phyloP scores from a whole-genome alignment of 169 alveolate species.

The Cryptosporidium viatorum region DNA sequence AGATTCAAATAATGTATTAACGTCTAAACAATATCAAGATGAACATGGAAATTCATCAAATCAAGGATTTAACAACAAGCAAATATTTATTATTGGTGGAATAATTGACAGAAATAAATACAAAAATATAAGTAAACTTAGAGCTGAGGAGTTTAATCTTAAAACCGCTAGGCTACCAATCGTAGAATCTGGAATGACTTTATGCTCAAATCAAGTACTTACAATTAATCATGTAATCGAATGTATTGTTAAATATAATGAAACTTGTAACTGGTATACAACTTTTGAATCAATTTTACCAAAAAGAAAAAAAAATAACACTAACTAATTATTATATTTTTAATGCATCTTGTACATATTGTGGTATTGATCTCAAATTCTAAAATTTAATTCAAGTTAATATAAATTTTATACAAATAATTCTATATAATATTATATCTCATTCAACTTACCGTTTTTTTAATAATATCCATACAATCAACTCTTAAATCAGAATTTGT shows the following conservation, averaged over 20 bases:
- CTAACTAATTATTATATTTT: neutral
- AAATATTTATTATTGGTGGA: constrained; percentile 78
- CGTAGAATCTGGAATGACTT: constrained; percentile 53
- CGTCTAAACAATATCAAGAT: neutral
- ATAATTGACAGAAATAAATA: constrained; percentile 77
- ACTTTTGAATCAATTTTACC: constrained; percentile 44
- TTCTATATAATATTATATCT: neutral
- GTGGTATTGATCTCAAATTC: constrained; percentile 69
- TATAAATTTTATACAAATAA: neutral
- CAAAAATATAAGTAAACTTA: constrained; percentile 70
- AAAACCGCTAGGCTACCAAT: constrained; percentile 77
- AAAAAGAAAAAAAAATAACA: constrained; percentile 29
- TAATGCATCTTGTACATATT: constrained; percentile 49
- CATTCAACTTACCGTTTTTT: constrained; percentile 41
- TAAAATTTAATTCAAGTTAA: neutral
- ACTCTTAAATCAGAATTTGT: constrained; percentile 63
- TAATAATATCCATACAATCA: constrained; percentile 65
- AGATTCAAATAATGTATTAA: constrained; percentile 77
- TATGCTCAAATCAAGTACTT: constrained; percentile 42
- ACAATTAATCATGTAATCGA: constrained; percentile 75
- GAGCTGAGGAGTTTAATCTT: constrained; percentile 74
- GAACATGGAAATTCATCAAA: neutral
- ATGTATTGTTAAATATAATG: constrained; percentile 53
- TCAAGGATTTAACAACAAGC: constrained; percentile 46
- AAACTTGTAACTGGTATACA: constrained; percentile 21